Base-by-base conservation (phyloP, 345 rosid species). In the Dovyalis caffra region DNA sequence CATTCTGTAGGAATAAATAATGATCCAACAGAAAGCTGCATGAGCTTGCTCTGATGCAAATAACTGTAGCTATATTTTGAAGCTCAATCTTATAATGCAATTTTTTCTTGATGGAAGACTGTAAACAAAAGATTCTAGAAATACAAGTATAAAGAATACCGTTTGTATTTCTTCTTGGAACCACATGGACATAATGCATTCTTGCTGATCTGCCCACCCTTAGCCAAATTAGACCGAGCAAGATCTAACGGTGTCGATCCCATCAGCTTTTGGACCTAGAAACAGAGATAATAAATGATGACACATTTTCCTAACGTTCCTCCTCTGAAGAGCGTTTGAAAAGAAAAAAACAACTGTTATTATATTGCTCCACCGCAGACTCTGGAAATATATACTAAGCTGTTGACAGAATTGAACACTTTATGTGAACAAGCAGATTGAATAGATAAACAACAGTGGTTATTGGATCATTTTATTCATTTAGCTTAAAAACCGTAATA, bases 121-220 rank as follows among this genome's bases (percentile, higher is more conserved):
- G 35, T 31, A 12, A 29, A 6, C 51, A 49, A 12, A 28, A 63
- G n/a, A 18, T 28, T 43, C 45, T 29, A 40, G 25, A 60, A 29
- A 47, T 33, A 1, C 20, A 63, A 47, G 77, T 18, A 72, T 6
- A 2, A 40, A 66, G 45, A 65, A 66, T 86, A 95, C 99, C 97
- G 65, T 81, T 93, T 91, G 82, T 93, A 95, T 91, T 93, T 88
- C 87, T 91, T 93, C 89, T 91, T 90, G 70, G 99, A 95, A 85
- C 96, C 98, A 66, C 99, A 95, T 0, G 98, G 99, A 72, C 99
- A 95, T 69, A 80, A 83, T 5, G 98, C 96, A 83, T 93, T 93
- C 73, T 96, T 82, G 86, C 99, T 93, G n/a, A 95, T 87, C 80
- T 90, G 91, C 61, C 97, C 96, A 76, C 97, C 93, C 83, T 90